Evolutionary conservation across 1,284 basidiomycete species (phyloP).

Genomic region (Fomitiporia mediterranea): DNA sequence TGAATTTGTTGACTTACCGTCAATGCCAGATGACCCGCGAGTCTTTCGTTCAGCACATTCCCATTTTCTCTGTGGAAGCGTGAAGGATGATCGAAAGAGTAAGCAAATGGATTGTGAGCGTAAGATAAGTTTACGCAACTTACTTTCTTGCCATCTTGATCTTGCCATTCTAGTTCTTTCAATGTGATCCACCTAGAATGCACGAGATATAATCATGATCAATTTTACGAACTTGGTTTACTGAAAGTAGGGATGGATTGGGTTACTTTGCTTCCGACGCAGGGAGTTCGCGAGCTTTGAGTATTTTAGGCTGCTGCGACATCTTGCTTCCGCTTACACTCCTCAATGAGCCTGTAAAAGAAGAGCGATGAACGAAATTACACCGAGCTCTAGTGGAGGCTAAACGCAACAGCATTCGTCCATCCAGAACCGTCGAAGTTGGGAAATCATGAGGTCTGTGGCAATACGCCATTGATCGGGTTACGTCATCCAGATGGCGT

Average conservation of each 20-base stretch:
- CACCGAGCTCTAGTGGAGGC: too few species aligned
- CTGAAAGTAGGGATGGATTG: conserved; percentile 1
- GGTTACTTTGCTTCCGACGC: conserved; percentile 54
- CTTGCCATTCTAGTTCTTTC: conserved; percentile 70
- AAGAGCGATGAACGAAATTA: too few species aligned
- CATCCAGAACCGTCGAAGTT: too few species aligned
- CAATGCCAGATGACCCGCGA: conserved; percentile 36
- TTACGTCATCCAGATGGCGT: too few species aligned
- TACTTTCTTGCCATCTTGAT: conserved; percentile 72
- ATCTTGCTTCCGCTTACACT: too few species aligned
- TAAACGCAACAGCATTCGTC: too few species aligned
- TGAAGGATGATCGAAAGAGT: neutral
- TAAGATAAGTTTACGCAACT: conserved; percentile 67
- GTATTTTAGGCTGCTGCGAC: conserved; percentile 31
- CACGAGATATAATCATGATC: conserved; percentile 63
- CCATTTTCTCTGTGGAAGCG: conserved; percentile 62
- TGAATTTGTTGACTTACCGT: too few species aligned
- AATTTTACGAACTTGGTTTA: too few species aligned
- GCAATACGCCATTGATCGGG: too few species aligned
- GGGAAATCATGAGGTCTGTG: too few species aligned
- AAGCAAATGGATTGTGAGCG: conserved; percentile 44
- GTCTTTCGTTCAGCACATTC: conserved; percentile 83
- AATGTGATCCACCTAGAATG: conserved; percentile 65
- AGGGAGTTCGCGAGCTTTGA: conserved; percentile 43
- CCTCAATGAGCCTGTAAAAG: too few species aligned